phyloP scores from a whole-genome alignment of 805 yeast genomes.

The Vanderwaltozyma tropicalis region DNA sequence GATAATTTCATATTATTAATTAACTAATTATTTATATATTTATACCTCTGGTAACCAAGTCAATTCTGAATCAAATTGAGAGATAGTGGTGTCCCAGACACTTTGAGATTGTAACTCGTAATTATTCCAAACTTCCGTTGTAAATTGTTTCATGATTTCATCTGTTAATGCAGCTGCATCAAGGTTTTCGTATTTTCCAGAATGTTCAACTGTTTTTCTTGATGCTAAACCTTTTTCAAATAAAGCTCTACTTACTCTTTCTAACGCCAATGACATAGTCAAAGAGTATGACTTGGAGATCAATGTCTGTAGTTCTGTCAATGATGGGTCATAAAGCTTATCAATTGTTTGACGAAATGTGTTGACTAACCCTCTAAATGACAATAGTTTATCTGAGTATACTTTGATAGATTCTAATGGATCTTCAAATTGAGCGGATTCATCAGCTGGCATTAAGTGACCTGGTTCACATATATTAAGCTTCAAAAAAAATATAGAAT shows the following conservation, averaged over 20 bases:
- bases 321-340: constrained; percentile 9
- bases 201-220: constrained; percentile 12
- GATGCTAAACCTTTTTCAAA: constrained; percentile 15
- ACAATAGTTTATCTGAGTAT: neutral
- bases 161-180: constrained; percentile 7
- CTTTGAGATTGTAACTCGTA: constrained; percentile 13
- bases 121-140: constrained; percentile 9
- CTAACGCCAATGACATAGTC: constrained; percentile 14
- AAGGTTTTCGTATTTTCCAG: constrained; percentile 6
- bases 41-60: no score
- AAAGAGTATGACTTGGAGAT: constrained; percentile 12
- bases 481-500: constrained; percentile 15
- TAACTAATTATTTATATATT: no score
- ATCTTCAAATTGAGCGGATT: neutral
- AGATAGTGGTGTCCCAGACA: constrained; percentile 2
- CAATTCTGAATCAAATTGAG: neutral
- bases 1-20: no score
- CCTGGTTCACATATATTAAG: constrained; percentile 14
- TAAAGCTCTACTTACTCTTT: constrained; percentile 15
- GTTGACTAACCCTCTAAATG: constrained; percentile 8
- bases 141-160: constrained; percentile 6
- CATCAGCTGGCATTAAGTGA: neutral
- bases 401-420: neutral
- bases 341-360: constrained; percentile 13
- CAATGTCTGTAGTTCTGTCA: constrained; percentile 4